These are phyloP conservation scores for Ustilago crameri DNA, from an alignment of 1,284 basidiomycete genomes.

Conservation along the genomic window DNA sequence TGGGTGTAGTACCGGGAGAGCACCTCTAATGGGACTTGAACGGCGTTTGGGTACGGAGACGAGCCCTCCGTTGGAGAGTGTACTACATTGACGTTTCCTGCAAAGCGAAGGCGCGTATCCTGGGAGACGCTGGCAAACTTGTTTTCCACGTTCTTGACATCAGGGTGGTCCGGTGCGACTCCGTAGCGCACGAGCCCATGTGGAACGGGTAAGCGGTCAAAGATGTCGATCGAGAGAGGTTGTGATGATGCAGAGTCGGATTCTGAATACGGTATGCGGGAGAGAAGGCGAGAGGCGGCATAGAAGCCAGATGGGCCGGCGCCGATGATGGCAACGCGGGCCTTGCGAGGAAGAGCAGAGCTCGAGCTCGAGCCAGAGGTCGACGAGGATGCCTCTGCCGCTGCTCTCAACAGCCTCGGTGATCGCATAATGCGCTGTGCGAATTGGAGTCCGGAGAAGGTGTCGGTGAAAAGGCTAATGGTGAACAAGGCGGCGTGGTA, in stretches of 20 bases:
- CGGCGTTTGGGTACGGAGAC: conserved; percentile 71
- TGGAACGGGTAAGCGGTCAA: conserved; percentile 91
- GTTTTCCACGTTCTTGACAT: conserved; percentile 99
- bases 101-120: conserved; percentile 71
- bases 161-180: conserved; percentile 97
- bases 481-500: too few species aligned
- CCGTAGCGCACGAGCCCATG: conserved; percentile 95
- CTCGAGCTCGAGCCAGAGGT: conserved; percentile 9
- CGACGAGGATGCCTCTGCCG: conserved; percentile 5
- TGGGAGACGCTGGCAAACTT: conserved; percentile 79
- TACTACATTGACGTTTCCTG: conserved; percentile 88
- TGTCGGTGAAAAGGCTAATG: too few species aligned
- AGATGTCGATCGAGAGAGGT: conserved; percentile 78
- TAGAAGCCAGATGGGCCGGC: conserved; percentile 96
- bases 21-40: conserved; percentile 74
- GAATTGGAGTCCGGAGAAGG: too few species aligned
- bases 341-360: conserved; percentile 9
- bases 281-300: conserved; percentile 73
- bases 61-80: conserved; percentile 40
- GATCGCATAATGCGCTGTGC: conserved; percentile 6
- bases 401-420: conserved; percentile 12
- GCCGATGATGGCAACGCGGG: conserved; percentile 79
- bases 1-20: conserved; percentile 81
- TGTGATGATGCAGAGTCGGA: conserved; percentile 17
- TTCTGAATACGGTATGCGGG: conserved; percentile 29